Base-by-base conservation (phyloP, 2,329 filamentous ascomycete species). In the Leptographium radiaticola region DNA sequence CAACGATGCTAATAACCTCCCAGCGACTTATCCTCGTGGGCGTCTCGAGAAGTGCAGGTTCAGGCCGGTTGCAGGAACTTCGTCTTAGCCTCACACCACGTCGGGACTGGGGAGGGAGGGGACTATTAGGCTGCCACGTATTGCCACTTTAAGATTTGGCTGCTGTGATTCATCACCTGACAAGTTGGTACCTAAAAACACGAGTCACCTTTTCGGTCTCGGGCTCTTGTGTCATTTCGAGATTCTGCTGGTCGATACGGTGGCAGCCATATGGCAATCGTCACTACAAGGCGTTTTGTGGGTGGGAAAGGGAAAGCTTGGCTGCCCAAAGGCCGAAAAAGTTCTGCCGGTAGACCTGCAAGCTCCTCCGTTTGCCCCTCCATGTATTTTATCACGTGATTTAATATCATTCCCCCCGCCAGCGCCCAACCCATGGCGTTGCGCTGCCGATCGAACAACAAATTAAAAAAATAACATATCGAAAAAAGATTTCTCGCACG, bases 91-190 rank as follows among this genome's bases (percentile, higher is more conserved):
- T 98, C 59, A 87, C 75, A 49, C 91, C 91, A 52, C 78, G 81
- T 61, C 79, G 81, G 46, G 76, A 90, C 64, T 98, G 93, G 91
- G 91, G 91, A 60, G 93, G 93, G 34, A 77, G 89, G 67, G 93
- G 91, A 13, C 72, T 94, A 66, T 71, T 98, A 62, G 91, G 91
- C 53, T 98, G 91, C 67, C 90, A 96, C 71, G 79, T 97, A 59
- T 70, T 95, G 60, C 89, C 88, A 31, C 61, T 94, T 54, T 95
- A 72, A 16, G 13, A 45, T 31, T 34, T 13, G 13, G 9, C 18
- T 15, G 31, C 33, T 42, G 33, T 46, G 18, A 47, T 9, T 2
- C 16, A 25, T 33, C 30, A 25, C 40, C n/a, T 36, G 30, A 52
- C 18, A 46, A 18, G 46, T 36, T 40, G 48, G 34, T 48, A n/a